Evolutionary conservation across 176 grass and related monocot genomes (phyloP).

Genomic region (Oryza officinalis): DNA sequence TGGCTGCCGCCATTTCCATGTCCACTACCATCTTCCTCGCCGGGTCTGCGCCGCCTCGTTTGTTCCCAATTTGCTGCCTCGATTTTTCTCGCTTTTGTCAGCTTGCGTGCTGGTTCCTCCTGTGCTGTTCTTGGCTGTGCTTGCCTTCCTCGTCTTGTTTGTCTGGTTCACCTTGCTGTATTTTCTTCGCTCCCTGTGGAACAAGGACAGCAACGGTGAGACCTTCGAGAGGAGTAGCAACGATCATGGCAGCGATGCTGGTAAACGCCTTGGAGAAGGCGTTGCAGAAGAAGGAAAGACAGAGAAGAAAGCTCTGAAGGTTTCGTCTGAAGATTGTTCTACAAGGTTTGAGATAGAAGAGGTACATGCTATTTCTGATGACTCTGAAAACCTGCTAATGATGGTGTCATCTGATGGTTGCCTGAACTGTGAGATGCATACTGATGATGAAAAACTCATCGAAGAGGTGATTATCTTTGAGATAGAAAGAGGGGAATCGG

Average conservation of each 20-base stretch:
- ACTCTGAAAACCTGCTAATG: neutral
- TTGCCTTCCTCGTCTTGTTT: conserved; percentile 33
- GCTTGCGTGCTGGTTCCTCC: conserved; percentile 27
- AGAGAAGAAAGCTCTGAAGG: neutral
- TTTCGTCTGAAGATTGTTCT: neutral
- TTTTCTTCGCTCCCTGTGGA: conserved; percentile 3
- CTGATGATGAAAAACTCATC: neutral
- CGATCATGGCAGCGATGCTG: neutral
- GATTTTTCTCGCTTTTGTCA: neutral
- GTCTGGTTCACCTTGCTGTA: conserved; percentile 47
- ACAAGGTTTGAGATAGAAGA: conserved; percentile 9
- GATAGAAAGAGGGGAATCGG: neutral
- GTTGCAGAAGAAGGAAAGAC: neutral
- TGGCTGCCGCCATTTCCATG: conserved; percentile 35
- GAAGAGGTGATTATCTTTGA: neutral
- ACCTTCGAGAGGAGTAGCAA: neutral
- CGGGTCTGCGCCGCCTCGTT: neutral
- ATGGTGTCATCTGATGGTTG: neutral
- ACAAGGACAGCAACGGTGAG: neutral
- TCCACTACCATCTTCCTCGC: conserved; percentile 42
- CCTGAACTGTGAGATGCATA: neutral
- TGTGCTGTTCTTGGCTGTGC: conserved; percentile 24
- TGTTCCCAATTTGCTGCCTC: neutral
- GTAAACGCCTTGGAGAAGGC: neutral
- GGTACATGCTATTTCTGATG: neutral